Base-by-base conservation (phyloP, 2,329 filamentous ascomycete genomes). In the Exophiala sideris region DNA sequence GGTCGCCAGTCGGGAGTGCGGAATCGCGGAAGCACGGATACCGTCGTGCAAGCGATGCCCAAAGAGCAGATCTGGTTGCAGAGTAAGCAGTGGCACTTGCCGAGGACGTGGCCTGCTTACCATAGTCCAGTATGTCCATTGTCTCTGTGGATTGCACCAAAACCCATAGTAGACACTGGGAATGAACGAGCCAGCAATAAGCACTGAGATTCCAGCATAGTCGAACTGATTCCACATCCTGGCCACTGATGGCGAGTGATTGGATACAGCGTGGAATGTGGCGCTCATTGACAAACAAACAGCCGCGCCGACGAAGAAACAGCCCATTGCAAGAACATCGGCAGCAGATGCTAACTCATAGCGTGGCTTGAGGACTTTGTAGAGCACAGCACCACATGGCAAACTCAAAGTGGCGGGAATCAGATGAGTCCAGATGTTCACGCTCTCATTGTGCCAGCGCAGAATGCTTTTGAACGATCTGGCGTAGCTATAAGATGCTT, bases 101-200 rank as follows among this genome's bases (percentile, higher is more conserved):
- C 10, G 16, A 16, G 16, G 21, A 39, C 20, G 34, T 5, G 2
- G 7, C 14, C 48, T 5, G 75, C 80, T 70, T 67, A 91, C 88
- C 79, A 89, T 85, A 11, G 76, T 80, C 75, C 91, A 85, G 70
- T 97, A 97, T 2, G 80, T 68, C 40, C 75, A 77, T 73, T 90
- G 83, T 64, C 92, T 69, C 6, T 69, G 65, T 2, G 84, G 82
- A 59, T 85, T 75, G 65, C 86, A 90, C 65, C 82, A 89, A 69
- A 95, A 90, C 3, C 87, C 91, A 70, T 95, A 96, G 70, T 89
- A 94, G 55, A 99, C 71, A 46, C 88, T 87, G 2, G 94, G 91
- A 42, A 97, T 83, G 67, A 92, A 96, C 68, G 87, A 92, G 5
- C 94, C 94, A 62, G 92, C 88, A 55, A 97, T 97, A 62, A 99